Evolutionary conservation across 345 rosid genomes (phyloP), one percentile per base, ranked within the genome.

Genomic region (Mallotus nudiflorus): DNA sequence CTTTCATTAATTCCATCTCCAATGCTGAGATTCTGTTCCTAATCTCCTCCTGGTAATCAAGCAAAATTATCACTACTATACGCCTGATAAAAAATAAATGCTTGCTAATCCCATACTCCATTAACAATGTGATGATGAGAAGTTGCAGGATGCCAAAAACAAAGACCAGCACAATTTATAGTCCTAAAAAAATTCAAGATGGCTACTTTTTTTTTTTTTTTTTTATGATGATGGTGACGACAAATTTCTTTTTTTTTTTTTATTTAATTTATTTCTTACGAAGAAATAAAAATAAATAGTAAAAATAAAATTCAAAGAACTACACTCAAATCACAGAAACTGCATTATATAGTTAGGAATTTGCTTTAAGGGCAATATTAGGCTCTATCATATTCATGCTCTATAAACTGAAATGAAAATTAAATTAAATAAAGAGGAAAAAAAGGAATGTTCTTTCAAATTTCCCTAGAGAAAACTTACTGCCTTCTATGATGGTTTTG

Each of bases 41-140:
- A 73, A 95, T 85, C 57, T 88, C 97, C 35, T 92, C 97, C 97
- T 92, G 89, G 69, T 55, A 63, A 65, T 66, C 68, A 75, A 73
- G 57, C 46, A 57, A 42, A n/a, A 62, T 73, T 39, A 22, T 25
- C 54, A 68, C 20, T 73, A 44, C 44, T 22, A 55, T 18, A 49
- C 58, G 45, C 28, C 13, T 14, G 22, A 61, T 45, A 55, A 63
- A 42, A 8, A 18, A 54, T 8, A 31, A 15, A 51, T 58, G 20
- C 20, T 60, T 19, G 31, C 42, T 6, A 53, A 68, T 19, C 35
- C n/a, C n/a, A n/a, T n/a, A n/a, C n/a, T n/a, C n/a, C n/a, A n/a
- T n/a, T n/a, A n/a, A n/a, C n/a, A n/a, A n/a, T n/a, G n/a, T n/a
- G n/a, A n/a, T n/a, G n/a, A n/a, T n/a, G n/a, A n/a, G n/a, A 18